phyloP scores from a whole-genome alignment of 2,329 filamentous ascomycete species.

The Xylariales sp. region DNA sequence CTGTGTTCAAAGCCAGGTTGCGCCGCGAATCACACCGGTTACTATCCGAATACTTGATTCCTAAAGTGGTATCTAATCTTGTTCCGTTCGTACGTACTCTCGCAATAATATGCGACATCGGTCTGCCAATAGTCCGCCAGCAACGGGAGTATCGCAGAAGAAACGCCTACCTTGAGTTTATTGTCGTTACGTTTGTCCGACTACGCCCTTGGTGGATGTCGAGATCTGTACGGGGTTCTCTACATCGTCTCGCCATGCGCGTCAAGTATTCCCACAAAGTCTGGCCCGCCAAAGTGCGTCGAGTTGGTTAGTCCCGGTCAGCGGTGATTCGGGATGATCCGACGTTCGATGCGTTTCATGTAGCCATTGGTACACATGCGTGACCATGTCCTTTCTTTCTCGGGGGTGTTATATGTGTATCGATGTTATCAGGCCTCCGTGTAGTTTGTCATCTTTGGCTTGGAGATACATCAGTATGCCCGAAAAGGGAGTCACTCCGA shows the following conservation, averaged over 20 bases:
- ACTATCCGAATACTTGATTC: conserved; percentile 52
- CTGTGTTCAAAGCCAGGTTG: no score
- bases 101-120: conserved; percentile 46
- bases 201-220: conserved; percentile 9
- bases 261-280: conserved; percentile 48
- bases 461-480: conserved; percentile 53
- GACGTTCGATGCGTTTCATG: conserved; percentile 52
- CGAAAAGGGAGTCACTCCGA: conserved; percentile 54
- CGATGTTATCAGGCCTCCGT: conserved; percentile 32
- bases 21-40: no score
- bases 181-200: conserved; percentile 22
- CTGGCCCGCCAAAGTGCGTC: conserved; percentile 50
- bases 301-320: conserved; percentile 50
- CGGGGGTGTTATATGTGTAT: conserved; percentile 54
- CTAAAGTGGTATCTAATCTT: conserved; percentile 53
- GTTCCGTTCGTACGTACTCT: conserved; percentile 46
- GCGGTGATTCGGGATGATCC: conserved; percentile 44
- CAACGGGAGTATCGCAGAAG: conserved; percentile 51
- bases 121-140: conserved; percentile 53
- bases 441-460: conserved; percentile 27
- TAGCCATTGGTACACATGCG: conserved; percentile 51
- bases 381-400: conserved; percentile 46
- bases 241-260: conserved; percentile 51
- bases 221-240: conserved; percentile 25
- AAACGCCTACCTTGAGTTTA: conserved; percentile 47